Base-by-base conservation (phyloP, 305 asterid genomes). In the Plantago coronopus region DNA sequence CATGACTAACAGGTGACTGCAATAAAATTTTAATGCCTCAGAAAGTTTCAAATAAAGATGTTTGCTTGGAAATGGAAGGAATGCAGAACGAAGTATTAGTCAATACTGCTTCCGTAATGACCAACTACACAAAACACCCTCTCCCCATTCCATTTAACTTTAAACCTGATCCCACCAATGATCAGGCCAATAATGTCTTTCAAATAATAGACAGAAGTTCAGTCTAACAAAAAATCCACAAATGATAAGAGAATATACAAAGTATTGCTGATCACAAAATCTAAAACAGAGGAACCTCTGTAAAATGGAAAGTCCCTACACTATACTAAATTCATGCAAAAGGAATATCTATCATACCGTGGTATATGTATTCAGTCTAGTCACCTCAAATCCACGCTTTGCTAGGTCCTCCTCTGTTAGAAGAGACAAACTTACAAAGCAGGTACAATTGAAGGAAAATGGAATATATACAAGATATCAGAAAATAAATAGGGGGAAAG, bases 361-460 rank as follows among this genome's bases (percentile, higher is more conserved):
- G 37, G 91, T 81, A 77, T 88, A 88, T 5, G 93, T 85, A 75
- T 88, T 85, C 56, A 88, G 78, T 67, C 95, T 79, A 72, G 79
- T 76, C 65, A 88, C 95, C 72, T 78, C 83, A 63, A 88, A 88
- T 58, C 95, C 96, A 65, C 96, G 93, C 68, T 63, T 76, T 3
- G 76, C 63, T 59, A 88, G 93, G 70, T 88, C 93, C 49, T 83
- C 93, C 67, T 83, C 96, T 88, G 91, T 65, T 68, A 78, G 43
- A 49, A 69, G 31, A 34, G 50, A 68, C 49, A 31, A 61, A 34
- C 12, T 2, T 50, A 16, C 12, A 38, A 38, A 16, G 44, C 3
- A 38, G n/a, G 44, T 38, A 38, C 44, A 38, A 12, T 38, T 12
- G 0, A 9, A 38, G 44, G 44, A 11, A 38, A 38, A 38, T 12